phyloP scores from a whole-genome alignment of 202 grass and related monocot genomes.

The Panicum hallii region DNA sequence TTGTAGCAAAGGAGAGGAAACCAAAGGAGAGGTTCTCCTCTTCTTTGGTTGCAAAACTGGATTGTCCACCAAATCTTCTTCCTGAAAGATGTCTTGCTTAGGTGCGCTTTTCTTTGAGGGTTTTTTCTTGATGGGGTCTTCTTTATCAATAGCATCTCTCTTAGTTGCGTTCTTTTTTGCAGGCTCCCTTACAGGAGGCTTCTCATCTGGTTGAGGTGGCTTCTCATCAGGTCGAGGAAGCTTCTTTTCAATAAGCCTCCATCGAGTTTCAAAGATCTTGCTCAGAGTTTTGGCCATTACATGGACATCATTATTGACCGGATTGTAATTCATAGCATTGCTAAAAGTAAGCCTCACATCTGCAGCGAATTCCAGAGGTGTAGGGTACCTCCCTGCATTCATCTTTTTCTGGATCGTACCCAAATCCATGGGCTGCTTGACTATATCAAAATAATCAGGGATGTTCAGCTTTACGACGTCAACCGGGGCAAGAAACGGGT shows the following conservation, averaged over 20 bases:
- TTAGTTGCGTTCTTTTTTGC: slow-evolving; percentile 51
- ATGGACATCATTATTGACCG: slow-evolving; percentile 67
- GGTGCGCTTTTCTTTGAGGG: slow-evolving; percentile 50
- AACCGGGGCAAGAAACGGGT: slow-evolving; percentile 78
- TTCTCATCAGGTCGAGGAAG: slow-evolving; percentile 49
- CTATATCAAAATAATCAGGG: slow-evolving; percentile 90
- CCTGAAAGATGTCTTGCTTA: slow-evolving; percentile 61
- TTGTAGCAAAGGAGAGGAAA: slow-evolving; percentile 22
- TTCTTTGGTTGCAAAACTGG: slow-evolving; percentile 69
- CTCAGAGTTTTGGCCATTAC: slow-evolving; percentile 77
- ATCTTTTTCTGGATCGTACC: slow-evolving; percentile 86
- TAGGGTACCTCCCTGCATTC: slow-evolving; percentile 62
- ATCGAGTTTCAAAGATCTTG: slow-evolving; percentile 83
- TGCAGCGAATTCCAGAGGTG: slow-evolving; percentile 72
- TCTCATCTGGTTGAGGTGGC: slow-evolving; percentile 51
- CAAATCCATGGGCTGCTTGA: slow-evolving; percentile 95
- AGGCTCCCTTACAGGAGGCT: slow-evolving; percentile 41
- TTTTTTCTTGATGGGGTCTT: slow-evolving; percentile 48
- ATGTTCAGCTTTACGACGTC: slow-evolving; percentile 78
- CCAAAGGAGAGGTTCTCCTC: slow-evolving; percentile 66
- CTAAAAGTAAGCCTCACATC: slow-evolving; percentile 89
- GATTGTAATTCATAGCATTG: slow-evolving; percentile 93
- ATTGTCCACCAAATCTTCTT: slow-evolving; percentile 56
- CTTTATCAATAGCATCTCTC: slow-evolving; percentile 51
- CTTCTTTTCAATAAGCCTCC: slow-evolving; percentile 92